Percentiles rank a stretch among this genome's conserved stretches.
phyloP scores from a whole-genome alignment of 1,284 basidiomycete genomes.

The Cystobasidium slooffiae region DNA sequence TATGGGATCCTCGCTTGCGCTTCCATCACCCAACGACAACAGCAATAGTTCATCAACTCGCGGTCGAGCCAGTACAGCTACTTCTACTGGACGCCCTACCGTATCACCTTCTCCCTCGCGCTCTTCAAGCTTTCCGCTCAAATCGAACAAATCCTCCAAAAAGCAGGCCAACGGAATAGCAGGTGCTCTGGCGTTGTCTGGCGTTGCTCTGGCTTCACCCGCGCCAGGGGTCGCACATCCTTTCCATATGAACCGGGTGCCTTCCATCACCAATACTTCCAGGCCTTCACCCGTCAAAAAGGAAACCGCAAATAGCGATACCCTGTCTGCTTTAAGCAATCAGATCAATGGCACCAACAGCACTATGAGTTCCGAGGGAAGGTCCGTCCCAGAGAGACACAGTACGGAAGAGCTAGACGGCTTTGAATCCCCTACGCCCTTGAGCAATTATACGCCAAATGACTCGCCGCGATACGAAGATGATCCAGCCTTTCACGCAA shows the following conservation, averaged over 20 bases:
- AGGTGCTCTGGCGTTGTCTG: slow-evolving; percentile 32
- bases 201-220: slow-evolving; percentile 18
- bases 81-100: not conserved
- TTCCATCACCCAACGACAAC: not conserved
- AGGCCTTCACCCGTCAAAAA: not conserved
- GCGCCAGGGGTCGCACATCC: slow-evolving; percentile 22
- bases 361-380: not conserved
- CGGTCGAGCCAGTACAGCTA: not conserved
- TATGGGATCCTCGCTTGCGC: not conserved
- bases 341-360: not conserved
- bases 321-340: not conserved
- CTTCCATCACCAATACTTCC: not conserved
- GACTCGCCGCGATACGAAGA: slow-evolving; percentile 40
- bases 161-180: slow-evolving; percentile 21
- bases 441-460: slow-evolving; percentile 40
- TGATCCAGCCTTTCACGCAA: slow-evolving; percentile 39
- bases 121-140: not conserved
- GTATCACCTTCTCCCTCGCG: not conserved
- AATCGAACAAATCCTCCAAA: not conserved
- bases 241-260: slow-evolving; percentile 7
- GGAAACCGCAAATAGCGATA: not conserved
- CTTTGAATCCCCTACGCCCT: slow-evolving; percentile 38
- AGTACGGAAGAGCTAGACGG: slow-evolving; percentile 24
- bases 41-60: not conserved
- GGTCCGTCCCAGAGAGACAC: not conserved